These are phyloP conservation scores for Pseudofabraea citricarpa DNA, from an alignment of 2,329 filamentous ascomycete species.

Conservation along the genomic window DNA sequence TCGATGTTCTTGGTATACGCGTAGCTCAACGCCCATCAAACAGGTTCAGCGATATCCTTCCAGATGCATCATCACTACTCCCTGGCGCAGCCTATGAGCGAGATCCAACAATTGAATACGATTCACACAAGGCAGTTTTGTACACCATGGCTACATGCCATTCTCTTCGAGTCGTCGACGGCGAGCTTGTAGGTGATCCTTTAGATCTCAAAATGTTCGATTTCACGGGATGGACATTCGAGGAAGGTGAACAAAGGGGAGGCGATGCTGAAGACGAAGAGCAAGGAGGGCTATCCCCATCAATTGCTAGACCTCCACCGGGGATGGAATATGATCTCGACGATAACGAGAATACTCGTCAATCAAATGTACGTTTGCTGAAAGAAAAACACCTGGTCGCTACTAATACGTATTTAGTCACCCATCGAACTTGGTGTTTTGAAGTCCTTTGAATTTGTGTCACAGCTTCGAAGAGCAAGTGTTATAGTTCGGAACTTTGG, in stretches of 20 bases:
- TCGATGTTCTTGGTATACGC: conserved; percentile 87
- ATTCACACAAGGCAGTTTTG: conserved; percentile 64
- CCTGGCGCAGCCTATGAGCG: conserved; percentile 46
- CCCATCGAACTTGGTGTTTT: conserved; percentile 84
- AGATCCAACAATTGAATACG: conserved; percentile 55
- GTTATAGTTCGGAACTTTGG: conserved; percentile 89
- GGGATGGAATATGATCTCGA: conserved; percentile 53
- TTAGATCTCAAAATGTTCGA: conserved; percentile 98
- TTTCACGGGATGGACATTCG: conserved; percentile 88
- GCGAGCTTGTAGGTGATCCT: conserved; percentile 86
- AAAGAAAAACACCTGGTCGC: neutral
- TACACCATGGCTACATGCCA: conserved; percentile 98
- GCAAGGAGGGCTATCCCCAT: conserved; percentile 73
- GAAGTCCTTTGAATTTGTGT: conserved; percentile 91
- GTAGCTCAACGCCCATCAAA: conserved; percentile 61
- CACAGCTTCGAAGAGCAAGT: conserved; percentile 85
- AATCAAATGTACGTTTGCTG: conserved; percentile 15
- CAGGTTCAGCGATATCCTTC: conserved; percentile 71
- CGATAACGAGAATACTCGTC: conserved; percentile 34
- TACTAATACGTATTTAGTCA: conserved; percentile 28
- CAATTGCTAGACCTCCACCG: conserved; percentile 76
- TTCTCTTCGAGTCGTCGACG: conserved; percentile 80
- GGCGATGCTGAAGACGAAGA: conserved; percentile 68
- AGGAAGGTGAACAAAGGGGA: conserved; percentile 72
- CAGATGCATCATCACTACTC: conserved; percentile 56